Evolutionary conservation across 371 early-diverging fungal species (phyloP), one percentile per base, ranked within the genome.

Genomic region (Sporodiniella umbellata): DNA sequence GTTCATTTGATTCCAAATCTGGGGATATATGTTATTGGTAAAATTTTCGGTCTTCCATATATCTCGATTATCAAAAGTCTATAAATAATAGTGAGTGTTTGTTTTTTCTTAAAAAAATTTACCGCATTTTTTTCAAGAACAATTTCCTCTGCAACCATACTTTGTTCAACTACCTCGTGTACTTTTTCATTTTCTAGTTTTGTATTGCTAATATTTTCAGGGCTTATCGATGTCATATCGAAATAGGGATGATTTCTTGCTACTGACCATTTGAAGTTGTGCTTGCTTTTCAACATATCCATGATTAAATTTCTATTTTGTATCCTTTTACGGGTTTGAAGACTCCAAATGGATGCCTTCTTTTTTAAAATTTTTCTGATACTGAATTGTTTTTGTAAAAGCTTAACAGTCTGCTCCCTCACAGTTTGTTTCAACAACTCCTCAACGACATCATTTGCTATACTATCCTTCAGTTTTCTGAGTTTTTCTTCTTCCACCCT

Each of bases 11-110:
- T 31, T 31, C 22, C 53, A 53, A 26, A 64, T 46, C 19, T 38
- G 45, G 3, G 56, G 62, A 30, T 67, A 62, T 14, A 69, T 51
- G 23, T 37, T 26, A 6, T 54, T 15, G 3, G 58, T 53, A 47
- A 62, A 60, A 15, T 66, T 49, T 35, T 66, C 62, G n/a, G 55
- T 51, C 45, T 44, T 6, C 66, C 67, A 70, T 8, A 70, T 15
- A 5, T 5, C 5, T 5, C 15, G 8, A 0, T 35, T 35, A 14
- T 35, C 35, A 11, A n/a, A 11, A 3, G 15, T 3, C 35, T 35
- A 14, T 35, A 11, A 14, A 0, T 14, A 35, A 11, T 1, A 35
- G 14, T 35, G 11, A 35, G 4, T 35, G 4, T 14, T 35, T 14
- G 11, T 35, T 35, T n/a, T 35, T 4, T 14, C 15, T 1, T 35